Percentiles rank a stretch among this genome's conserved stretches.
Evolutionary conservation across 768 basidiomycete genomes (phyloP).

Genomic region (Suillus subalutaceus): DNA sequence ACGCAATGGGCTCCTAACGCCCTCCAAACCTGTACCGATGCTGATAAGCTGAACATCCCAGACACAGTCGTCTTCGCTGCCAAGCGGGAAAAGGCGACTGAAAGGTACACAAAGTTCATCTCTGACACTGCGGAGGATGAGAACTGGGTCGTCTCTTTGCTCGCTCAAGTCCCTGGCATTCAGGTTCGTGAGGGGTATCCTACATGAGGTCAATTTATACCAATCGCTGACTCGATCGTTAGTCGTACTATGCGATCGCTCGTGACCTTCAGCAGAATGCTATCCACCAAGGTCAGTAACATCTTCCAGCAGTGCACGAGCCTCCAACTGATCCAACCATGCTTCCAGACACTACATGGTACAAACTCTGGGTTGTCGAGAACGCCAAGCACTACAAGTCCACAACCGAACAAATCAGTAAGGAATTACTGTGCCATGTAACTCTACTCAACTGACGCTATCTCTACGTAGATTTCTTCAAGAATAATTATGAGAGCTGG

Average conservation of each 20-base stretch:
- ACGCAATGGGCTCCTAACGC: constrained; percentile 9
- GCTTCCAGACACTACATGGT: not conserved
- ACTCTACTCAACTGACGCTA: not conserved
- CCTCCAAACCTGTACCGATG: constrained; percentile 12
- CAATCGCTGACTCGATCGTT: not conserved
- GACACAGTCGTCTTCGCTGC: constrained; percentile 13
- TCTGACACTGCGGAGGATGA: constrained; percentile 6
- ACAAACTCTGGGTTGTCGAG: not conserved
- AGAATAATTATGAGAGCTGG: constrained; percentile 3
- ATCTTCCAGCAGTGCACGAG: not conserved
- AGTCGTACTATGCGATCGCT: constrained; percentile 5
- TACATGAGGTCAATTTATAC: not conserved
- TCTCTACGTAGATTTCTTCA: constrained; percentile 1
- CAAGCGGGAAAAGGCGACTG: constrained; percentile 6
- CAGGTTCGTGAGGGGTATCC: constrained; percentile 6
- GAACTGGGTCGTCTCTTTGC: constrained; percentile 15
- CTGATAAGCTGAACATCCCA: constrained; percentile 12
- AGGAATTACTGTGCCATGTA: not conserved
- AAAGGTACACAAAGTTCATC: constrained; percentile 16
- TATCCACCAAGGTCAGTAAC: not conserved
- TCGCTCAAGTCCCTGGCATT: constrained; percentile 19
- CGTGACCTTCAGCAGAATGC: not conserved
- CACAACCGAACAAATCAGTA: not conserved
- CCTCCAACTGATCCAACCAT: not conserved
- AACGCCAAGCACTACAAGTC: constrained; percentile 7